Evolutionary conservation across 345 rosid genomes (phyloP).

Genomic region (Moricandia moricandioides): DNA sequence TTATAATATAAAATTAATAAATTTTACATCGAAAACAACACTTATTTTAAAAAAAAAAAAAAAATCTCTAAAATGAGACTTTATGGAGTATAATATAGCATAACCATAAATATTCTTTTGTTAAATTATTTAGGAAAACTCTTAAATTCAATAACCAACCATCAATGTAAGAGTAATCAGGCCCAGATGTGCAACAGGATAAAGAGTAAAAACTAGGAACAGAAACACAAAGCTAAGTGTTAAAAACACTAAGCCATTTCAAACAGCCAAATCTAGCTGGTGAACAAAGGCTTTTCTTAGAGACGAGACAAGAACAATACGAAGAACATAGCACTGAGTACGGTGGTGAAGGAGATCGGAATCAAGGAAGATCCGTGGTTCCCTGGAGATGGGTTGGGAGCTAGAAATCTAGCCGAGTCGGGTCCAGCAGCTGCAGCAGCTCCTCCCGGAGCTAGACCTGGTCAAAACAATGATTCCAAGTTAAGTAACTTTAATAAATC

Average conservation of each 20-base stretch:
- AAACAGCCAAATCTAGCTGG: slow-evolving; percentile 11
- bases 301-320: neutral
- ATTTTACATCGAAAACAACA: no score
- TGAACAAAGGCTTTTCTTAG: neutral
- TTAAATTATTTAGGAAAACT: neutral
- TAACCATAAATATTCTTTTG: no score
- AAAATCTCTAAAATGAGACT: no score
- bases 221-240: neutral
- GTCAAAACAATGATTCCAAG: neutral
- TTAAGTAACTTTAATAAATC: neutral
- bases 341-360: slow-evolving; percentile 17
- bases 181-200: slow-evolving; percentile 1
- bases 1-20: no score
- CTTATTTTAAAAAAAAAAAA: no score
- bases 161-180: neutral
- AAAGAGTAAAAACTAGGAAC: neutral
- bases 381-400: slow-evolving; percentile 26
- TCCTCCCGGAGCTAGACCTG: slow-evolving; percentile 32
- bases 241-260: neutral
- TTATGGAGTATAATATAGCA: no score
- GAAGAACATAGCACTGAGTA: neutral
- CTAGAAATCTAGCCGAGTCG: neutral
- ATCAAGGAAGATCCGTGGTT: slow-evolving; percentile 28
- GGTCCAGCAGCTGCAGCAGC: slow-evolving; percentile 22
- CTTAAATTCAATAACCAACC: neutral